phyloP scores from a whole-genome alignment of 2,329 filamentous ascomycete genomes.

The Thermoascus crustaceus region DNA sequence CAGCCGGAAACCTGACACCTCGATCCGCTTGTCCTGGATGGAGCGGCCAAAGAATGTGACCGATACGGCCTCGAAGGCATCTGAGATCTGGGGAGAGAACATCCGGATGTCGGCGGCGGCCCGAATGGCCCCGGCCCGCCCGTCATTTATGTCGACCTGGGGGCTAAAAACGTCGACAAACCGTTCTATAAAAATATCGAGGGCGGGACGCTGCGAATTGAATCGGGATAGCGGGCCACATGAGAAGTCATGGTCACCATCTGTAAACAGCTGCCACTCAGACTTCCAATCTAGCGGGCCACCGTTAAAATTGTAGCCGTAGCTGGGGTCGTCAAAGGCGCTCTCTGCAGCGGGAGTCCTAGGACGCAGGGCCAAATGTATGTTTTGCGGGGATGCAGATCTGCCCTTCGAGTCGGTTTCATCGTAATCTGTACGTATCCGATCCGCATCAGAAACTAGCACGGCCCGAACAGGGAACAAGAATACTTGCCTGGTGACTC shows the following conservation, averaged over 20 bases:
- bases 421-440: too few relatives aligned
- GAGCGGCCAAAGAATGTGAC: constrained; percentile 33
- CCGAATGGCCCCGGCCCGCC: constrained; percentile 28
- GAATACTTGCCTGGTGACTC: not conserved
- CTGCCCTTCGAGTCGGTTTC: too few relatives aligned
- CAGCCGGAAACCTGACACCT: constrained; percentile 23
- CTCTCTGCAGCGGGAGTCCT: too few relatives aligned
- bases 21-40: constrained; percentile 25
- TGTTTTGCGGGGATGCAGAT: too few relatives aligned
- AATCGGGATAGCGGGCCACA: constrained; percentile 9
- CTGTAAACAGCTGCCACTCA: constrained; percentile 3
- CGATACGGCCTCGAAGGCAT: constrained; percentile 31
- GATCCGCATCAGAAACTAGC: too few relatives aligned
- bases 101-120: constrained; percentile 31
- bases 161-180: constrained; percentile 35
- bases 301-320: not conserved
- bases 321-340: too few relatives aligned
- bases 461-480: too few relatives aligned
- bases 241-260: constrained; percentile 5
- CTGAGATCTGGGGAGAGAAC: constrained; percentile 30
- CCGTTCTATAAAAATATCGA: constrained; percentile 31
- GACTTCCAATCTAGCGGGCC: not conserved
- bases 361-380: too few relatives aligned
- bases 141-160: constrained; percentile 25
- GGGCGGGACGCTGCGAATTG: constrained; percentile 12